These are phyloP conservation scores for Juncus effusus DNA, from an alignment of 176 grass and related monocot species.

Conservation along the genomic window DNA sequence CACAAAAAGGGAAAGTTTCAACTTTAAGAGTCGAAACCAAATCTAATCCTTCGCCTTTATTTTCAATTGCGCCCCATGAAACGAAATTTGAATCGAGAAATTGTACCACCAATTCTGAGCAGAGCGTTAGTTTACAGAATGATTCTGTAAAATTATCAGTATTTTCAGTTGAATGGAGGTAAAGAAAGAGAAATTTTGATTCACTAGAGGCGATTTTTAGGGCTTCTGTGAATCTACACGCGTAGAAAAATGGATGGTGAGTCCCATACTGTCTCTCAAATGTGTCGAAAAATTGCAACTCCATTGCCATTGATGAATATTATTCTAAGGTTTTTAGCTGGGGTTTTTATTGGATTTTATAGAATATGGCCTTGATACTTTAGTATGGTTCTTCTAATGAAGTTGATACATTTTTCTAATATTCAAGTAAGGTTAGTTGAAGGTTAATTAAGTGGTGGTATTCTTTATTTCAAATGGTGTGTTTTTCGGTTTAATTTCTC, in stretches of 20 bases:
- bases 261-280: conserved; percentile 53
- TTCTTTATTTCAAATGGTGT: background rate
- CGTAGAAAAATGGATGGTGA: conserved; percentile 70
- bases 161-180: conserved; percentile 49
- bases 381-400: conserved; percentile 30
- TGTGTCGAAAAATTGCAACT: conserved; percentile 47
- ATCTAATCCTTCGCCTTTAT: conserved; percentile 33
- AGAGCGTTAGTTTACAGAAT: conserved; percentile 58
- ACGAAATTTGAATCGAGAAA: conserved; percentile 75
- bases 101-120: conserved; percentile 58
- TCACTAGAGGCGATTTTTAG: conserved; percentile 42
- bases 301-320: conserved; percentile 33
- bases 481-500: conserved; percentile 18
- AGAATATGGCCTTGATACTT: conserved; percentile 36
- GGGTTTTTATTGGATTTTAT: conserved; percentile 29
- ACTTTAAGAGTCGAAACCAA: conserved; percentile 46
- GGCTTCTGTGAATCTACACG: conserved; percentile 47
- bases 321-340: conserved; percentile 13
- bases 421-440: background rate
- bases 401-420: conserved; percentile 28
- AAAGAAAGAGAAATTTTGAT: conserved; percentile 53
- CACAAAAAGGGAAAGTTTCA: conserved; percentile 62
- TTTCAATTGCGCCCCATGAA: conserved; percentile 44
- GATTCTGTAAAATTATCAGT: conserved; percentile 28
- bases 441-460: conserved; percentile 9